Evolutionary conservation across 2,329 filamentous ascomycete genomes (phyloP).

Genomic region (Trichoderma polysporum): DNA sequence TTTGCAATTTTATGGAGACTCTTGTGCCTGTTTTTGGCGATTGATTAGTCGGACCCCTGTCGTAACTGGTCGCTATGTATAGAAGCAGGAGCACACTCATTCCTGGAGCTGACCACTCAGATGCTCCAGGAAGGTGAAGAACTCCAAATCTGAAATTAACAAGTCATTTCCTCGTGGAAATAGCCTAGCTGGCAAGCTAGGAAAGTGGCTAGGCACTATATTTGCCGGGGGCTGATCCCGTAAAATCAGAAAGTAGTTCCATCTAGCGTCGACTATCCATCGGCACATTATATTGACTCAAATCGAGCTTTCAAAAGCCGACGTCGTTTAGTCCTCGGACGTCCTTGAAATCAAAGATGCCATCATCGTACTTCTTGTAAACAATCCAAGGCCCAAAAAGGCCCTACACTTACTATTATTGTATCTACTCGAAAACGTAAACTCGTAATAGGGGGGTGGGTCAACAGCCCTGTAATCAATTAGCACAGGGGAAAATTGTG

Average conservation of each 20-base stretch:
- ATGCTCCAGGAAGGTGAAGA: not conserved
- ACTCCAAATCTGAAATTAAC: not conserved
- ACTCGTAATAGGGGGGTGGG: not conserved
- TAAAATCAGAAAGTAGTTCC: not conserved
- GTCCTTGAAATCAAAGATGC: not conserved
- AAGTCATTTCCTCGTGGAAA: not conserved
- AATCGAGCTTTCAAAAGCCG: not conserved
- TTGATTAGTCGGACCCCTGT: conserved; percentile 4
- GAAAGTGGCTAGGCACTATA: not conserved
- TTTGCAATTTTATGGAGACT: not conserved
- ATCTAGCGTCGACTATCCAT: not conserved
- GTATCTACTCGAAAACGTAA: not conserved
- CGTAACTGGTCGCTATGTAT: conserved; percentile 1
- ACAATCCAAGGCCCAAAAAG: not conserved
- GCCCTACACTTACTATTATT: not conserved
- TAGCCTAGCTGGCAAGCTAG: not conserved
- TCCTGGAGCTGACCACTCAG: not conserved
- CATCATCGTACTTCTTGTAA: not conserved
- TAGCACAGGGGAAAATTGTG: not conserved
- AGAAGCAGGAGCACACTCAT: not conserved
- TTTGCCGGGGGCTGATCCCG: not conserved
- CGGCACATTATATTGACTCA: not conserved
- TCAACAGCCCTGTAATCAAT: not conserved
- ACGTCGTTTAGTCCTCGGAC: not conserved
- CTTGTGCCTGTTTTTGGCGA: conserved; percentile 2